phyloP scores from a whole-genome alignment of 305 asterid genomes.

The Fraxinus platypoda region DNA sequence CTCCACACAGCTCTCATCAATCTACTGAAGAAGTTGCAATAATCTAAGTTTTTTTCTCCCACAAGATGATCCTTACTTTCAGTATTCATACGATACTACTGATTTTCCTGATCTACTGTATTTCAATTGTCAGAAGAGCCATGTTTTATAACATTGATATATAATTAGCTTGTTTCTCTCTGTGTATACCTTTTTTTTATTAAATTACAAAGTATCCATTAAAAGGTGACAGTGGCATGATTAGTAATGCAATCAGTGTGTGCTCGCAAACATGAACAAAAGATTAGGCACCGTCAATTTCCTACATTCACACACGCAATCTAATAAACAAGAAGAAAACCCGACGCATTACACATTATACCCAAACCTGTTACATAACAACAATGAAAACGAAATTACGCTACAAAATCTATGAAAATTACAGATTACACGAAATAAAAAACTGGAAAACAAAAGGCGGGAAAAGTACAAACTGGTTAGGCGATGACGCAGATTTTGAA shows the following conservation, averaged over 20 bases:
- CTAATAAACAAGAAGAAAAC: constrained; percentile 2
- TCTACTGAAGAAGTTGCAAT: background rate
- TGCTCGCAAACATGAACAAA: background rate
- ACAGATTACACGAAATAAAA: background rate
- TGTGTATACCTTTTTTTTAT: background rate
- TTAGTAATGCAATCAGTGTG: background rate
- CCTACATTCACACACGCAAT: background rate
- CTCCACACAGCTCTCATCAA: background rate
- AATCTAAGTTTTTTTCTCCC: background rate
- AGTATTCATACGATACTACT: background rate
- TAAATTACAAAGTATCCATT: background rate
- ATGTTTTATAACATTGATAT: background rate
- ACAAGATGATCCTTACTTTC: background rate
- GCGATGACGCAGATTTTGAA: constrained; percentile 97
- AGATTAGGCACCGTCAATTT: background rate
- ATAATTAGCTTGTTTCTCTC: background rate
- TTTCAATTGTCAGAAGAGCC: background rate
- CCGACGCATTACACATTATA: background rate
- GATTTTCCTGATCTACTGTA: background rate
- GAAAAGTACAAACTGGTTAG: constrained; percentile 60
- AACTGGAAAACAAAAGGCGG: background rate
- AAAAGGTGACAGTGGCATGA: background rate
- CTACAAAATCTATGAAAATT: constrained; percentile 2
- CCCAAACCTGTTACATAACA: background rate
- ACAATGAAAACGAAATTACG: background rate